Percentiles rank a stretch among this genome's conserved stretches.
phyloP scores from a whole-genome alignment of 192 early-diverging fungal genomes.

The Umbelopsis sp. region DNA sequence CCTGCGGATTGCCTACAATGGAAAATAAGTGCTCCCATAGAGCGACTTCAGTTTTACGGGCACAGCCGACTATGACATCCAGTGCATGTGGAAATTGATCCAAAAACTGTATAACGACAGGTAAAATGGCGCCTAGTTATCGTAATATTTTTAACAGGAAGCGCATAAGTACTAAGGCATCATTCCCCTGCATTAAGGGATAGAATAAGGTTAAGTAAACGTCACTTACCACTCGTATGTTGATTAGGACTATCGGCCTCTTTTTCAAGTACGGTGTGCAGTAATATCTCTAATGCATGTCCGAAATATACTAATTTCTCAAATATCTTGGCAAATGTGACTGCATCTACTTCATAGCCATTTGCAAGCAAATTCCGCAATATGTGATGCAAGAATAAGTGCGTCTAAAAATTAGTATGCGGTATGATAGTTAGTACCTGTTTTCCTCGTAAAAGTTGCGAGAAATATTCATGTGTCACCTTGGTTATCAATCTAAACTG shows the following conservation, averaged over 20 bases:
- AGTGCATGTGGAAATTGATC: conserved; percentile 77
- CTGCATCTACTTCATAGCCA: conserved; percentile 62
- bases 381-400: conserved; percentile 75
- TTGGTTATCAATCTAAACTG: conserved; percentile 69
- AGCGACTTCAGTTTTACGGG: conserved; percentile 94
- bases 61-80: conserved; percentile 93
- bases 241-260: conserved; percentile 60
- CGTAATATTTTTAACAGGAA: background rate
- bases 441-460: background rate
- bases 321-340: conserved; percentile 69
- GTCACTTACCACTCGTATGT: conserved; percentile 3
- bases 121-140: conserved; percentile 56
- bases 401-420: conserved; percentile 52
- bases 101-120: conserved; percentile 73
- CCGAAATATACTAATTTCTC: conserved; percentile 83
- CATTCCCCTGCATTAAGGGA: conserved; percentile 5
- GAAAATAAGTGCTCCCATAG: conserved; percentile 89
- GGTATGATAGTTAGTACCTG: background rate
- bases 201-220: background rate
- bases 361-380: conserved; percentile 58
- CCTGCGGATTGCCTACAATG: conserved; percentile 80
- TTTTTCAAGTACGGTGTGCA: conserved; percentile 86
- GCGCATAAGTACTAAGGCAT: background rate
- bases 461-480: conserved; percentile 38
- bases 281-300: conserved; percentile 90